A percentile compares a stretch with the other conserved stretches of the same genome.
Evolutionary conservation across 345 rosid genomes (phyloP).

Genomic region (Linum usitatissimum): DNA sequence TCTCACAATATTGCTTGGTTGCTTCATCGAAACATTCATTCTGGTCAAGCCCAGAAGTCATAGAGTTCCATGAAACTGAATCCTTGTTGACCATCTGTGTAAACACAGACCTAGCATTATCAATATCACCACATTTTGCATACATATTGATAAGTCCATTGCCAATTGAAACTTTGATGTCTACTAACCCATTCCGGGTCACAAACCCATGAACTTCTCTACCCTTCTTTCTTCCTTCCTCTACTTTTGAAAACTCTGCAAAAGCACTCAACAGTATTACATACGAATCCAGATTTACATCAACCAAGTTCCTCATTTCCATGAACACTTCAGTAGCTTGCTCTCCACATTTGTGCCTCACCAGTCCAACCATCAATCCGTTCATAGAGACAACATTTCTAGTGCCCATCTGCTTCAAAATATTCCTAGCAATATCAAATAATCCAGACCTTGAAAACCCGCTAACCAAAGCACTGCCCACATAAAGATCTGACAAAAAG

Average conservation of each 20-base stretch:
- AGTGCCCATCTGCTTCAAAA: slow-evolving; percentile 49
- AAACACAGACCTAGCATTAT: slow-evolving; percentile 50
- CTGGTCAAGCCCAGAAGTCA: slow-evolving; percentile 84
- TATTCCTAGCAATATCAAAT: slow-evolving; percentile 40
- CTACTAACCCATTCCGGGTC: slow-evolving; percentile 42
- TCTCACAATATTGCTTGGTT: slow-evolving; percentile 29
- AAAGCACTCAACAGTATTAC: slow-evolving; percentile 63
- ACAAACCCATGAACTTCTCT: slow-evolving; percentile 72
- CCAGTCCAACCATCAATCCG: slow-evolving; percentile 81
- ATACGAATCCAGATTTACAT: slow-evolving; percentile 49
- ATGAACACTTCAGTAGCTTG: slow-evolving; percentile 53
- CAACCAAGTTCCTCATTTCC: slow-evolving; percentile 39
- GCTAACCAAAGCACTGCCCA: slow-evolving; percentile 76
- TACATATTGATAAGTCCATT: slow-evolving; percentile 87
- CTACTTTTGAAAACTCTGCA: slow-evolving; percentile 41
- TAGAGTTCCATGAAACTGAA: slow-evolving; percentile 81
- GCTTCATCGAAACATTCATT: slow-evolving; percentile 62
- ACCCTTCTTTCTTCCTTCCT: slow-evolving; percentile 60
- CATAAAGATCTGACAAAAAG: slow-evolving; percentile 54
- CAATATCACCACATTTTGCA: slow-evolving; percentile 60
- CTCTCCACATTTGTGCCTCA: slow-evolving; percentile 54
- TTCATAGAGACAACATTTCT: slow-evolving; percentile 69
- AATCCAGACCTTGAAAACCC: slow-evolving; percentile 66
- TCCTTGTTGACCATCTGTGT: slow-evolving; percentile 50
- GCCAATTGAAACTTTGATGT: slow-evolving; percentile 42